phyloP scores from a whole-genome alignment of 139 green algal species.

The Coelastrella sp. region DNA sequence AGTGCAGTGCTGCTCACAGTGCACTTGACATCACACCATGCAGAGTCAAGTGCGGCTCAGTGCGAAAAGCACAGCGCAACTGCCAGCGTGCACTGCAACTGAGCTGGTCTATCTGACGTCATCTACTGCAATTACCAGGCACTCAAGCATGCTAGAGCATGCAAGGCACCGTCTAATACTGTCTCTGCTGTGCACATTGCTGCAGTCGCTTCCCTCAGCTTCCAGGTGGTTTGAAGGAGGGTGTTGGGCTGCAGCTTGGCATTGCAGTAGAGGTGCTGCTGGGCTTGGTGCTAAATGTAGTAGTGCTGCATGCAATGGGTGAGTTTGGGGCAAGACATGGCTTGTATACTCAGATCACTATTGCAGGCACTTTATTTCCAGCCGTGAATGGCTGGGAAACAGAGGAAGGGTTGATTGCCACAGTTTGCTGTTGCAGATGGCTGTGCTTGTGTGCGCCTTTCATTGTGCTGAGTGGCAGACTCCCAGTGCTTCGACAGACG shows the following conservation, averaged over 20 bases:
- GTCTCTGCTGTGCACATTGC: not conserved
- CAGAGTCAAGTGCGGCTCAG: too few relatives aligned
- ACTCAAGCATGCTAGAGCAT: not conserved
- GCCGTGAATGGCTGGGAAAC: not conserved
- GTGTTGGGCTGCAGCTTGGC: slow-evolving; percentile 29
- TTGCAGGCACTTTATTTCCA: not conserved
- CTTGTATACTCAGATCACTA: not conserved
- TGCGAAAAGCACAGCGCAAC: not conserved
- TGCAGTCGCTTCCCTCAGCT: slow-evolving; percentile 50
- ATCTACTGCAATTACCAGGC: not conserved
- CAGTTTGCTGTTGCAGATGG: not conserved
- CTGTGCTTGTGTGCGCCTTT: not conserved
- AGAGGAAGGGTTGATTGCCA: not conserved
- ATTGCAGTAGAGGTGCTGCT: slow-evolving; percentile 43
- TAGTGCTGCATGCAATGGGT: slow-evolving; percentile 43
- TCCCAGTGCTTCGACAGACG: too few relatives aligned
- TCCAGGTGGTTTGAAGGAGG: slow-evolving; percentile 23
- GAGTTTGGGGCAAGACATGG: not conserved
- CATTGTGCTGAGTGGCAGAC: not conserved
- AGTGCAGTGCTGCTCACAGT: not conserved
- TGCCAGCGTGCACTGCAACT: not conserved
- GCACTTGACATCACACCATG: not conserved
- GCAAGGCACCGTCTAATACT: not conserved
- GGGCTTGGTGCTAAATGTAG: slow-evolving; percentile 34
- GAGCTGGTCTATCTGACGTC: not conserved